Conservation (phyloP, 2,329 filamentous ascomycete genomes). For the Massarina eburnea region DNA sequence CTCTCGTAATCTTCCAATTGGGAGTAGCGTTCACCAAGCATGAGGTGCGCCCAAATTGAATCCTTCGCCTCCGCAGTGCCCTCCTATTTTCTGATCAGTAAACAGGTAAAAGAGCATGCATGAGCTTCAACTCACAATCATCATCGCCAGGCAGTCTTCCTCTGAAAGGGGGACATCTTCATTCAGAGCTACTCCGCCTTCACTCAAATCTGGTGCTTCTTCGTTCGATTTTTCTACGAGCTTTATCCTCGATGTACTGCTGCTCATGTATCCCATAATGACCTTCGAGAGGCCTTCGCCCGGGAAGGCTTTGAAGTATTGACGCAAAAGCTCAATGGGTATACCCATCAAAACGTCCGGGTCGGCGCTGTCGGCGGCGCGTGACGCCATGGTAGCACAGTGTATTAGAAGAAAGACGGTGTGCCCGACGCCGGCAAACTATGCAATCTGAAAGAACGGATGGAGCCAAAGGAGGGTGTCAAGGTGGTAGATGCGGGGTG, state of each 20-base stretch:
- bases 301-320: conserved; percentile 83
- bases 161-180: conserved; percentile 63
- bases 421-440: not conserved
- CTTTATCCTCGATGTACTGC: conserved; percentile 81
- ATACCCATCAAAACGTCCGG: conserved; percentile 61
- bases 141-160: conserved; percentile 78
- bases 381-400: conserved; percentile 33
- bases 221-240: conserved; percentile 42
- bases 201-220: conserved; percentile 48
- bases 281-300: conserved; percentile 80
- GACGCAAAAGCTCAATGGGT: conserved; percentile 74
- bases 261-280: conserved; percentile 78
- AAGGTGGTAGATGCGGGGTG: conserved; percentile 4
- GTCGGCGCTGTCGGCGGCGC: conserved; percentile 38
- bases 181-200: conserved; percentile 39
- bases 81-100: conserved; percentile 35
- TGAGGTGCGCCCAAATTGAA: conserved; percentile 79
- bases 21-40: conserved; percentile 82
- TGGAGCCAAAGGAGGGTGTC: not conserved
- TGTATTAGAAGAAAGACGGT: conserved; percentile 1
- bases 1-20: conserved; percentile 82
- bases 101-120: not conserved
- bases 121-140: conserved; percentile 53
- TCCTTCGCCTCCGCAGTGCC: conserved; percentile 53
- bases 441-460: not conserved